These are phyloP conservation scores for Petasospora rhodanensis DNA, from an alignment of 1,139 yeast genomes.

Conservation along the genomic window DNA sequence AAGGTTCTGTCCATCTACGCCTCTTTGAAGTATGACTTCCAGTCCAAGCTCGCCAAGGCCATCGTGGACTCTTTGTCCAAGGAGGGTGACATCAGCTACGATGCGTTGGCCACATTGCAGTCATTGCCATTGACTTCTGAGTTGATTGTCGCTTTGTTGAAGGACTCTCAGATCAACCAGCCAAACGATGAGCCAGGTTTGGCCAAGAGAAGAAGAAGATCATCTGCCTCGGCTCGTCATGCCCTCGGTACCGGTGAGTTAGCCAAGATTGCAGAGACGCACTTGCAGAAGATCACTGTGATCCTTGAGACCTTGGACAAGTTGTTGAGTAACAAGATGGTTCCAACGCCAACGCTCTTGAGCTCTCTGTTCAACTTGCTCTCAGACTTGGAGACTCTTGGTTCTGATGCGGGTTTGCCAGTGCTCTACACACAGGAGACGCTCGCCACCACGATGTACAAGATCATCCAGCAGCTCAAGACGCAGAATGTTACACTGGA, in stretches of 20 bases:
- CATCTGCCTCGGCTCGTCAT: conserved; percentile 69
- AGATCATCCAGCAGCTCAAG: conserved; percentile 55
- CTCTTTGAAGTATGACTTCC: conserved; percentile 51
- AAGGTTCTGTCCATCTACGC: conserved; percentile 54
- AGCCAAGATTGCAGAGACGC: conserved; percentile 69
- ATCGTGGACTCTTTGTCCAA: conserved; percentile 52
- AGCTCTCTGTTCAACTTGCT: conserved; percentile 63
- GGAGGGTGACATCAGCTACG: conserved; percentile 42
- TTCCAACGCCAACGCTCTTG: conserved; percentile 46
- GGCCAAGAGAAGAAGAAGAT: conserved; percentile 71
- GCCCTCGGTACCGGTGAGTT: conserved; percentile 66
- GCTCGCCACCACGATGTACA: conserved; percentile 80
- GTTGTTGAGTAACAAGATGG: conserved; percentile 30
- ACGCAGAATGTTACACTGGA: conserved; percentile 38
- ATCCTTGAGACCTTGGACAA: conserved; percentile 75
- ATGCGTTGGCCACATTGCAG: conserved; percentile 52
- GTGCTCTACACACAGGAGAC: conserved; percentile 89
- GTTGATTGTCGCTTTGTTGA: conserved; percentile 42
- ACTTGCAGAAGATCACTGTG: conserved; percentile 72
- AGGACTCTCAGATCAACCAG: conserved; percentile 42
- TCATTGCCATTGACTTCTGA: conserved; percentile 42
- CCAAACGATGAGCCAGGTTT: conserved; percentile 37
- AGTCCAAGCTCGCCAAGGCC: conserved; percentile 51
- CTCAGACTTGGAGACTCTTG: conserved; percentile 83
- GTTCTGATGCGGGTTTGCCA: conserved; percentile 87